Base-by-base conservation (phyloP, 768 basidiomycete species). In the Mycena belliarum region DNA sequence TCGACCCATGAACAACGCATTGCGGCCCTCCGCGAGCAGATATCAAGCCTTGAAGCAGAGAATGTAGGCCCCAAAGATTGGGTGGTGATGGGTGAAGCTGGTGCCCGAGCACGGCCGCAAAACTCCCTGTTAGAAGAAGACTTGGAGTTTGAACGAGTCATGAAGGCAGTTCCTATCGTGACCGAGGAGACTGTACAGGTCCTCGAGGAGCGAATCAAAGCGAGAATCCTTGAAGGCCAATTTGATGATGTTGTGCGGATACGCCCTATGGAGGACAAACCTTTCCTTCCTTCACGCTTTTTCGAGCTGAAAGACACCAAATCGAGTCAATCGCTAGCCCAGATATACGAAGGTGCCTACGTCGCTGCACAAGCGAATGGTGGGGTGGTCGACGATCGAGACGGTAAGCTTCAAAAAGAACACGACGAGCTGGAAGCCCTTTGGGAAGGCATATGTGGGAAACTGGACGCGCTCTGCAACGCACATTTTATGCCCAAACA, bases 271-370 rank as follows among this genome's bases (percentile, higher is more conserved):
- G 90, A 93, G 41, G 86, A 94, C 63, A 91, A 89, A 62, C 87
- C 95, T 0, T 98, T 95, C 79, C 76, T 98, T 1, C 93, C 96
- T 1, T 97, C 94, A 1, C 85, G 89, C 29, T 77, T 92, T 54
- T 85, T 97, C 57, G 95, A 98, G 68, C 76, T 98, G 10, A 86
- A 93, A 69, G 95, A 96, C 66, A 87, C 84, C 4, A 91, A 95
- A 69, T 95, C 92, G 9, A 78, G 84, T 5, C 89, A 93, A 69
- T 95, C 92, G 0, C 82, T 99, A 44, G 95, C 95, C 15, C 91
- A 98, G 74, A 91, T 99, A 38, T 98, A 98, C 73, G 97, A 97
- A 69, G 87, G 91, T 44, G 95, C 95, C 56, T 99, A 89, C 71
- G 79, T 87, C 37, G 85, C 87, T 7, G 82, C 83, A 33, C 37